Percentiles rank a stretch among this genome's conserved stretches.
Evolutionary conservation across 179 eudicot species (phyloP).

Genomic region (Gypsophila paniculata): DNA sequence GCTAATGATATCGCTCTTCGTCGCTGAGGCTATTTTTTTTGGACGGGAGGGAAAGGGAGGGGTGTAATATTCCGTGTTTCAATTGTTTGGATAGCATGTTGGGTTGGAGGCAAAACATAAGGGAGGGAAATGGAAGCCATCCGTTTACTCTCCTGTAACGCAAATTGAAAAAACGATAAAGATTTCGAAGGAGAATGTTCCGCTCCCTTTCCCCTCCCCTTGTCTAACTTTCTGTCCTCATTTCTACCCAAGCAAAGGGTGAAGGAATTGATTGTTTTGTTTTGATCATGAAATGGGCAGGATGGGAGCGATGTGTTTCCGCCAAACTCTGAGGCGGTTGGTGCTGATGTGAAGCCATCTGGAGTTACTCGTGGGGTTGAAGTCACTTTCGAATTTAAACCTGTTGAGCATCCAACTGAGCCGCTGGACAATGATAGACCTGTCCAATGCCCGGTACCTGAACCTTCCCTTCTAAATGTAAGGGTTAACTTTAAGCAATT

Average conservation of each 20-base stretch:
- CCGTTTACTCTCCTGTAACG: too few relatives aligned
- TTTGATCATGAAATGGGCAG: conserved; percentile 30
- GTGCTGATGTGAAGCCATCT: conserved; percentile 17
- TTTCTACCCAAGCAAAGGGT: too few relatives aligned
- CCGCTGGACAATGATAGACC: conserved; percentile 77
- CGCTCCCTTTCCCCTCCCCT: too few relatives aligned
- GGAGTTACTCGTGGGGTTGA: conserved; percentile 50
- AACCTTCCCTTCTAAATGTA: conserved; percentile 89
- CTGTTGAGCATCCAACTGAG: conserved; percentile 77
- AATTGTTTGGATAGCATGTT: too few relatives aligned
- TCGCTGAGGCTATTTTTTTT: neutral
- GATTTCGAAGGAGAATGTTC: too few relatives aligned
- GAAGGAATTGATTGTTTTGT: neutral
- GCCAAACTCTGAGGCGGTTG: conserved; percentile 30
- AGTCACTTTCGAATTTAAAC: conserved; percentile 67
- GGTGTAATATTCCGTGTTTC: too few relatives aligned
- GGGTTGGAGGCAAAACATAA: too few relatives aligned
- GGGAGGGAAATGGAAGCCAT: too few relatives aligned
- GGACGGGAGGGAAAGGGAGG: too few relatives aligned
- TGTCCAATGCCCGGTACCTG: conserved; percentile 78
- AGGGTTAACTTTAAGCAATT: conserved; percentile 29
- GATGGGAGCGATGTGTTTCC: conserved; percentile 46
- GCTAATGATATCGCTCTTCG: conserved; percentile 23
- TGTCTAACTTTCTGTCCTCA: too few relatives aligned
- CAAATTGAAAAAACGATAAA: too few relatives aligned